Evolutionary conservation across 305 asterid genomes (phyloP), one percentile per base, ranked within the genome.

Genomic region (Solanum hybrid): DNA sequence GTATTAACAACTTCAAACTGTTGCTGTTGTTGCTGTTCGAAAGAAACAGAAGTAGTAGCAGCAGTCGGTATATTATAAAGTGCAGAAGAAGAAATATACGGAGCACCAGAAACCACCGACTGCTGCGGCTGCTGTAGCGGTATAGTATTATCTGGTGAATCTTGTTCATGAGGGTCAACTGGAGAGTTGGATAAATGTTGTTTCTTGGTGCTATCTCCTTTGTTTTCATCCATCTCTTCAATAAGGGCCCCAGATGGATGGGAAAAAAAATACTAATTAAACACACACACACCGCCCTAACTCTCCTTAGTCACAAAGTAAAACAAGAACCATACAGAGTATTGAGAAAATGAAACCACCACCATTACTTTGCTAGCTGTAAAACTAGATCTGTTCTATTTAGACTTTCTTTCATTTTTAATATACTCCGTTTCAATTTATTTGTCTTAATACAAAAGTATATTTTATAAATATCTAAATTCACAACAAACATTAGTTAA

Each of bases 161-260:
- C 91, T 75, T 91, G 93, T 78, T 78, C 88, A 37, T 79, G 85
- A 36, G 86, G 90, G 20, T 90, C 91, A 34, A 88, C 91, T 8
- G 91, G 79, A 64, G 93, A 91, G 86, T 90, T 79, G 17, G 93
- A 90, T 89, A 90, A 80, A 92, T 90, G 91, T 40, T 86, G 88
- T 71, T 90, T 90, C 84, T 91, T 90, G 46, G 71, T 89, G 87
- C 92, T 75, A 75, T 91, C 94, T 87, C 92, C 94, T 92, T 90
- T 89, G 64, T 84, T 92, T 71, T 92, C 94, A 87, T 86, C 93
- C 94, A 93, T 93, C 37, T 86, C 78, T 42, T 38, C 71, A 56
- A 69, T 32, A 76, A 64, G 90, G 91, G 72, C 89, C 90, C 85
- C 89, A 87, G 38, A 88, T 6, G 51, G 37, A 32, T 75, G 51